Evolutionary conservation across 352 stramenopile species (phyloP).

Genomic region (Globisporangium splendens): DNA sequence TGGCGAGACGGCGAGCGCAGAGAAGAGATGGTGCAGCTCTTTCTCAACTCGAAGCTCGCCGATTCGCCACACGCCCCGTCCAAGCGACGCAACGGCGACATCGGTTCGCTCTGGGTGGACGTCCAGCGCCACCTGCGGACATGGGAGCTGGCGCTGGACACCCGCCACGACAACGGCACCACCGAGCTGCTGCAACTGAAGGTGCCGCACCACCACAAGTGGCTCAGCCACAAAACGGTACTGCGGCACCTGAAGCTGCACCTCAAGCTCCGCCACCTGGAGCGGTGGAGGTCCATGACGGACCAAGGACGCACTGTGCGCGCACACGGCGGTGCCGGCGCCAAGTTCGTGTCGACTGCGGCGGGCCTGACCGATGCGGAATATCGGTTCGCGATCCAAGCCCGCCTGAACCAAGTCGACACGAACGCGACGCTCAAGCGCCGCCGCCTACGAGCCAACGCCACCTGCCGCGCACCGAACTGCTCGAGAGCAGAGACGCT

Average conservation of each 20-base stretch:
- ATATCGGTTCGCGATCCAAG: conserved; percentile 9
- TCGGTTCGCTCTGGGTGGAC: neutral
- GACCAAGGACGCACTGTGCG: neutral
- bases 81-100: too few relatives aligned
- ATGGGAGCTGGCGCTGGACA: neutral
- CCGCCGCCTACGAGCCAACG: neutral
- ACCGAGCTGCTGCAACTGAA: neutral
- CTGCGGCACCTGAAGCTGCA: neutral
- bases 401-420: conserved; percentile 11
- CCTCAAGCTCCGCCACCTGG: too few relatives aligned
- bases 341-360: too few relatives aligned
- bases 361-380: neutral
- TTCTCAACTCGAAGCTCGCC: too few relatives aligned
- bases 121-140: neutral
- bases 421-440: conserved; percentile 14
- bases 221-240: neutral
- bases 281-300: neutral
- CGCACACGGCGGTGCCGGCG: neutral
- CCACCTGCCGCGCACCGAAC: conserved; percentile 2
- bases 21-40: too few relatives aligned
- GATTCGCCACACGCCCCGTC: too few relatives aligned
- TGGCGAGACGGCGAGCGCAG: conserved; percentile 2
- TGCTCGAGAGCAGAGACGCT: conserved; percentile 6
- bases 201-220: neutral
- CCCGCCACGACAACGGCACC: neutral